Evolutionary conservation across 805 yeast genomes (phyloP).

Genomic region (Komagataella populi): DNA sequence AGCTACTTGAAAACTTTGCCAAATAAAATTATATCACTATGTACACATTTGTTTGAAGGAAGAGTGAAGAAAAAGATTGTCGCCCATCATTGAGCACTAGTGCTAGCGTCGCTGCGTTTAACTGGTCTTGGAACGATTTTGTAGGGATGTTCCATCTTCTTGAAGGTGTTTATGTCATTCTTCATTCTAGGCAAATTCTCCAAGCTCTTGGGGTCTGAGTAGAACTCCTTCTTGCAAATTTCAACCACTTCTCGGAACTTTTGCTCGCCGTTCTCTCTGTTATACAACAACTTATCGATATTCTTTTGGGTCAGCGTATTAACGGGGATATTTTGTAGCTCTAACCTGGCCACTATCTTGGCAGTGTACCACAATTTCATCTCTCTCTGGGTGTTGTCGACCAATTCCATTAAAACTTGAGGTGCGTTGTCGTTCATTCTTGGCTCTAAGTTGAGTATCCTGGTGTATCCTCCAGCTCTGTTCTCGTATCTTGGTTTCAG

Average conservation of each 20-base stretch:
- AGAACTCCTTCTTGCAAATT: slow-evolving; percentile 31
- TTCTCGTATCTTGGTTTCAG: slow-evolving; percentile 47
- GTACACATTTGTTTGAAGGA: neutral
- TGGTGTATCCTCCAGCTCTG: slow-evolving; percentile 74
- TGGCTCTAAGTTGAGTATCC: slow-evolving; percentile 74
- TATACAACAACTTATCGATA: slow-evolving; percentile 32
- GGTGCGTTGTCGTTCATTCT: slow-evolving; percentile 85
- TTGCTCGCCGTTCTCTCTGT: slow-evolving; percentile 34
- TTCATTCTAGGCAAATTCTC: slow-evolving; percentile 18
- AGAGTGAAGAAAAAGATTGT: neutral
- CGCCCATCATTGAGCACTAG: neutral
- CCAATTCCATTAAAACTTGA: slow-evolving; percentile 77
- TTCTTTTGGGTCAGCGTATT: slow-evolving; percentile 44
- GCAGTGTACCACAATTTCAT: slow-evolving; percentile 68
- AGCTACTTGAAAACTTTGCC: slow-evolving; percentile 21
- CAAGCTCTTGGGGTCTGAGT: slow-evolving; percentile 12
- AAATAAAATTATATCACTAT: neutral
- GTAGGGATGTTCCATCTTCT: slow-evolving; percentile 7
- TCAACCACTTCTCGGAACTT: slow-evolving; percentile 54
- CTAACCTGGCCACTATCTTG: slow-evolving; percentile 71
- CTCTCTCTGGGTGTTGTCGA: slow-evolving; percentile 45
- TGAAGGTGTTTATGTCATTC: slow-evolving; percentile 7
- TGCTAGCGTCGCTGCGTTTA: neutral
- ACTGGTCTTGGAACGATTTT: slow-evolving; percentile 18
- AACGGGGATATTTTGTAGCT: slow-evolving; percentile 41